Base-by-base conservation (phyloP, 73 alveolate species). In the Durusdinium trenchii region DNA sequence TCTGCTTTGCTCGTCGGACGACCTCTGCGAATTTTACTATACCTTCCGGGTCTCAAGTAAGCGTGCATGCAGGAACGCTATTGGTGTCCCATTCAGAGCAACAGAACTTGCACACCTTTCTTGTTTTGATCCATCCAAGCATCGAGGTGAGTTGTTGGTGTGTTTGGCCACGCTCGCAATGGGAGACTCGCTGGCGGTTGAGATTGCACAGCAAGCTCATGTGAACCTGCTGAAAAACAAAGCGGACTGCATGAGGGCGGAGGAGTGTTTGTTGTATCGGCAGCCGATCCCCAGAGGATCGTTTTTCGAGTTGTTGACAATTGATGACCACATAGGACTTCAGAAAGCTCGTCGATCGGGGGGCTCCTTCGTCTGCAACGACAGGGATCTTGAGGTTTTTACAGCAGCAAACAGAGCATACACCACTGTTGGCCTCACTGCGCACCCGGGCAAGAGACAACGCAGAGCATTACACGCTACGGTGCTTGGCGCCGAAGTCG, bases 121-220 rank as follows among this genome's bases (percentile, higher is more conserved):
- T 3, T 50, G 94, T n/a, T 83, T 18, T 51, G 48, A 38, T 14
- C 30, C 30, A 3, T 36, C 36, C 36, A 26, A 26, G 36, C 35
- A 51, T n/a, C 6, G 52, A 36, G 14, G 3, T 18, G 12, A 18
- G 76, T 48, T 50, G 20, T 83, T n/a, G 38, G n/a, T 48, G 16
- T 32, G 52, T 51, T 45, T 54, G 45, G 62, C 67, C 26, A 84
- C 95, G 0, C 46, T 86, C 18, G 95, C 95, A 2, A 85, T 85
- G 95, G 95, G 95, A 36, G 95, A 85, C 32, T 26, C 12, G 42
- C 4, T 85, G 1, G 95, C 95, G 43, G 81, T 57, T 1, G 95
- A 85, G 14, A 40, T 57, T 3, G 95, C 95, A 0, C 95, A 85
- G 40, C 79, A 57, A 36, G 54, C 81, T 0, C 95, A 85, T 28